Base-by-base conservation (phyloP, 2,329 filamentous ascomycete species). In the Alternaria ethzedia region DNA sequence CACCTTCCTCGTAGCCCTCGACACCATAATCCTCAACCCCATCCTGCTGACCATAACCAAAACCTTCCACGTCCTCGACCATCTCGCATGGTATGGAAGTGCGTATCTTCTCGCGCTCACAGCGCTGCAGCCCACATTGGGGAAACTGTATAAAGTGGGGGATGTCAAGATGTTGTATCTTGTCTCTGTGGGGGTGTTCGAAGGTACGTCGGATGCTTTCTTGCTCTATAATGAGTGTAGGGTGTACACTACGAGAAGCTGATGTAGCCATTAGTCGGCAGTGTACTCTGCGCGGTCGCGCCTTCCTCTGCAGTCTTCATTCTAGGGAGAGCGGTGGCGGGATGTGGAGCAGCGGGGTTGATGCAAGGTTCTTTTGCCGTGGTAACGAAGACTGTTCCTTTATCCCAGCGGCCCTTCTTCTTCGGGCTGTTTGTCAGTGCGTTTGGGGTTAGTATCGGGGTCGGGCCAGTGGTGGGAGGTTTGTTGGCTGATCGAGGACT, bases 111-210 rank as follows among this genome's bases (percentile, higher is more conserved):
- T 79, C 5, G 72, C 73, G 8, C 25, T 70, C 44, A 58, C 74
- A 54, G 64, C 65, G 26, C 44, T 74, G 51, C 59, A 80, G 79
- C 66, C 75, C 76, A 21, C 80, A 61, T 80, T 75, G 64, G 80
- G 79, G 46, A 79, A 78, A 54, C 4, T 72, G n/a, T 83, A 82
- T 69, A 81, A 75, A 17, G 77, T 77, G 66, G 83, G 81, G 56
- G 72, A 79, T 11, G 76, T 86, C 54, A 83, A 83, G 67, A 82
- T 73, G 43, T 76, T 78, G 4, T 87, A 83, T 73, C 76, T 86
- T 4, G 46, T 68, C 5, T 70, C 68, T 25, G 73, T 83, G 21
- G 54, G 75, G 10, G 64, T 83, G 36, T 84, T 84, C 57, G 81
- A 83, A 64, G 11, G 41, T 47, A 30, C 17, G 44, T 47, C 44